Conservation (phyloP, 2,329 filamentous ascomycete species). For the Penicillium sp. region DNA sequence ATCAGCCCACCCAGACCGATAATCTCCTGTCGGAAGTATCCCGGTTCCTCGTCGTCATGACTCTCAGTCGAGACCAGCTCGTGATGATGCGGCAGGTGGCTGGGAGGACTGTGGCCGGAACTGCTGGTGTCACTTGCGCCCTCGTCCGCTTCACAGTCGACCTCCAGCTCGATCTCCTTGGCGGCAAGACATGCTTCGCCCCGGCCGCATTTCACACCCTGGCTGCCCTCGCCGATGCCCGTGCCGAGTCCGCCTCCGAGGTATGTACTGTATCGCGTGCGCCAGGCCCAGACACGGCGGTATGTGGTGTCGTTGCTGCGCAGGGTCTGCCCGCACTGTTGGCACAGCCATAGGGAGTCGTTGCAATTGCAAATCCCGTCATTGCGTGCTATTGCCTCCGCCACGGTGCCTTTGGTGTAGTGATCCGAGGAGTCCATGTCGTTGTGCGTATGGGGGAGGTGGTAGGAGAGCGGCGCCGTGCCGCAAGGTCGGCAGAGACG, state of each 20-base stretch:
- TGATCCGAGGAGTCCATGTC: conserved; percentile 35
- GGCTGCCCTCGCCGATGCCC: conserved; percentile 83
- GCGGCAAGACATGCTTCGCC: conserved; percentile 74
- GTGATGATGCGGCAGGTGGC: conserved; percentile 29
- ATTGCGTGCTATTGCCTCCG: conserved; percentile 54
- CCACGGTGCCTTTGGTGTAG: conserved; percentile 17
- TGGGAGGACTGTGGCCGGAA: conserved; percentile 18
- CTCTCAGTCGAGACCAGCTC: conserved; percentile 24
- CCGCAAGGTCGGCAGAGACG: conserved; percentile 77
- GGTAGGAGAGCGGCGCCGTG: conserved; percentile 63
- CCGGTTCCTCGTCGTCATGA: conserved; percentile 54
- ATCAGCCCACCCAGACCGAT: conserved; percentile 86
- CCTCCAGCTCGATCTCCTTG: conserved; percentile 77
- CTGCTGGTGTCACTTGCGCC: conserved; percentile 26
- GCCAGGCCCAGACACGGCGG: conserved; percentile 80
- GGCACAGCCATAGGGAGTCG: conserved; percentile 75
- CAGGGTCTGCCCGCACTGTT: conserved; percentile 76
- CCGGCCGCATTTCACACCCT: conserved; percentile 86
- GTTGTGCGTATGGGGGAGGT: conserved; percentile 31
- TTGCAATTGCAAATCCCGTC: conserved; percentile 57
- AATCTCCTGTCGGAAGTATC: conserved; percentile 84
- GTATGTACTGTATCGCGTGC: conserved; percentile 75
- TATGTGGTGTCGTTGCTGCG: conserved; percentile 60
- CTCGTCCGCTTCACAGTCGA: conserved; percentile 83
- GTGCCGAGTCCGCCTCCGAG: conserved; percentile 79